Conservation (phyloP, 2,329 filamentous ascomycete species). For the Curvularia eragrostidis region DNA sequence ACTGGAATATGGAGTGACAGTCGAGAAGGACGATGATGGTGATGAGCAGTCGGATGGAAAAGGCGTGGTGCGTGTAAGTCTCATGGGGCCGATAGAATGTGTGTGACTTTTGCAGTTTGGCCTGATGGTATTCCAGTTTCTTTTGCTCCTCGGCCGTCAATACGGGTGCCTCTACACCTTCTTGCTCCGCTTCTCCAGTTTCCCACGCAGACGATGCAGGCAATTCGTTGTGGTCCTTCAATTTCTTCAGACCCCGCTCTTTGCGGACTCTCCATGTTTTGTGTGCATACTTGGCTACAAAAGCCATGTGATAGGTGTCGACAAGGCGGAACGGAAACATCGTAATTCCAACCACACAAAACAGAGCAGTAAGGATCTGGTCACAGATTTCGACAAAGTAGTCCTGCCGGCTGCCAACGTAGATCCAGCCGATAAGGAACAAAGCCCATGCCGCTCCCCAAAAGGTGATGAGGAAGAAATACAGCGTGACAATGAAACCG, state of each 20-base stretch:
- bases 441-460: constrained; percentile 88
- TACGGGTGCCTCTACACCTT: constrained; percentile 60
- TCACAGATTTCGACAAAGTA: constrained; percentile 64
- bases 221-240: constrained; percentile 73
- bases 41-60: constrained; percentile 75
- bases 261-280: constrained; percentile 70
- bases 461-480: constrained; percentile 84
- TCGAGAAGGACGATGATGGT: constrained; percentile 79
- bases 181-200: constrained; percentile 40
- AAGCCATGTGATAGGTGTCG: constrained; percentile 88
- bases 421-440: constrained; percentile 88
- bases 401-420: constrained; percentile 72
- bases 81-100: constrained; percentile 91
- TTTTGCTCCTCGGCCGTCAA: constrained; percentile 69
- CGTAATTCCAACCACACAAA: constrained; percentile 68
- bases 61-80: constrained; percentile 81
- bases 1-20: constrained; percentile 79
- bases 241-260: constrained; percentile 64
- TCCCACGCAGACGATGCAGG: constrained; percentile 52
- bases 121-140: constrained; percentile 75
- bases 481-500: constrained; percentile 82
- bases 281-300: constrained; percentile 73
- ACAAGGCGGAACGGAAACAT: constrained; percentile 74
- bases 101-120: constrained; percentile 79
- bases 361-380: constrained; percentile 66